Percentiles rank a stretch among this genome's conserved stretches.
phyloP scores from a whole-genome alignment of 2,329 filamentous ascomycete genomes.

The Furcasterigmium furcatum region DNA sequence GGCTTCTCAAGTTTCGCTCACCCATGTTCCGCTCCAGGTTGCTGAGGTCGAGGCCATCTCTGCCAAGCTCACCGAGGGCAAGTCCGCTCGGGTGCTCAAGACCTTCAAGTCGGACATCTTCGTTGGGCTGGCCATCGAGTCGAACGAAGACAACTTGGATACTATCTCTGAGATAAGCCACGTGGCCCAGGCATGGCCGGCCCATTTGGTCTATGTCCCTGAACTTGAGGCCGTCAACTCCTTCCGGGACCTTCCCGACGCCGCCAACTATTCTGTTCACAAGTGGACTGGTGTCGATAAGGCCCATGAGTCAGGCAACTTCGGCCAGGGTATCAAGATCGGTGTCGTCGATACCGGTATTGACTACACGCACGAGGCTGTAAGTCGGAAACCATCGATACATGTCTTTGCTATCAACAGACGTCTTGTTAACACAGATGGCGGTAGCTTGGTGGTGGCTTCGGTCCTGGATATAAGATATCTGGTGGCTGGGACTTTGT shows the following conservation, averaged over 20 bases:
- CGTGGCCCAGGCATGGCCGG: neutral
- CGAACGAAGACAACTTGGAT: slow-evolving; percentile 1
- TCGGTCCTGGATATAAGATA: slow-evolving; percentile 39
- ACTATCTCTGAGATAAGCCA: neutral
- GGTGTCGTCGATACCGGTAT: slow-evolving; percentile 11
- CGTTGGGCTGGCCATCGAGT: neutral
- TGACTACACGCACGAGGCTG: slow-evolving; percentile 39
- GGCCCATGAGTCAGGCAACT: slow-evolving; percentile 4
- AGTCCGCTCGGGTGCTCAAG: neutral
- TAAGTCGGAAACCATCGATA: too few relatives aligned
- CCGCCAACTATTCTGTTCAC: slow-evolving; percentile 11
- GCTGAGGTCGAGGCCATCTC: neutral
- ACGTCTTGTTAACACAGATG: too few relatives aligned
- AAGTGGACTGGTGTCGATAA: slow-evolving; percentile 8
- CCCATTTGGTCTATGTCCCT: neutral
- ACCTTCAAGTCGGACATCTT: slow-evolving; percentile 1
- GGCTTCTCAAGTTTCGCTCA: neutral
- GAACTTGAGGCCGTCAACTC: neutral
- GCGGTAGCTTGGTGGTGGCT: slow-evolving; percentile 38
- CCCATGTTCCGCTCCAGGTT: too few relatives aligned
- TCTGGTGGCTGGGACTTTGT: slow-evolving; percentile 37
- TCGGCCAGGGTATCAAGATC: slow-evolving; percentile 9
- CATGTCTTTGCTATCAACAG: too few relatives aligned
- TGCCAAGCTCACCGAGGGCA: neutral
- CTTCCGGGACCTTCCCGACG: neutral